Conservation (phyloP, 768 basidiomycete genomes). For the Favolaschia claudopus region DNA sequence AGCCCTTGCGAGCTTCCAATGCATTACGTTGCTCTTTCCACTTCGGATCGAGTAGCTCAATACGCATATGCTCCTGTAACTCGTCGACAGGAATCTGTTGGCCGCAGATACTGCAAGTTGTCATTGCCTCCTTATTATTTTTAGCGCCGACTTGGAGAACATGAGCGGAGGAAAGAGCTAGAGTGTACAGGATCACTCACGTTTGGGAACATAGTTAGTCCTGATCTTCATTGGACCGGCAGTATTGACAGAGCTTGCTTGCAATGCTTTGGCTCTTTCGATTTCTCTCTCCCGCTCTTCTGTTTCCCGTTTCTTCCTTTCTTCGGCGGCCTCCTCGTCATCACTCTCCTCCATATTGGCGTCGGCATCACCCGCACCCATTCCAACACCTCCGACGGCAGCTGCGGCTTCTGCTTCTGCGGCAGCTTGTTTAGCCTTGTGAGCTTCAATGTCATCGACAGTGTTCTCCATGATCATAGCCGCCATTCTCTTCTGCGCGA, state of each 20-base stretch:
- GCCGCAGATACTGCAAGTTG: conserved; percentile 93
- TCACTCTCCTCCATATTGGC: conserved; percentile 90
- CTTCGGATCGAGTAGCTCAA: conserved; percentile 94
- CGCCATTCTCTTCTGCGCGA: conserved; percentile 97
- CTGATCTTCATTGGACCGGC: conserved; percentile 91
- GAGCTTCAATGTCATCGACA: conserved; percentile 84
- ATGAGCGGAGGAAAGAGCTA: conserved; percentile 3
- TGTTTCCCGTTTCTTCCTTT: conserved; percentile 70
- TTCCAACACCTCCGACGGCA: conserved; percentile 72
- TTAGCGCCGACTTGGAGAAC: conserved; percentile 66
- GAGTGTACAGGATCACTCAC: conserved; percentile 54
- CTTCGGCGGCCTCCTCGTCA: conserved; percentile 72
- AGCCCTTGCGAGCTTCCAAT: conserved; percentile 88
- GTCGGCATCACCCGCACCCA: conserved; percentile 57
- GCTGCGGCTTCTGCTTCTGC: conserved; percentile 87
- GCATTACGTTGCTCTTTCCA: conserved; percentile 97
- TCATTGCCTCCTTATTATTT: conserved; percentile 72
- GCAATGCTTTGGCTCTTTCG: conserved; percentile 80
- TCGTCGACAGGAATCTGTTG: conserved; percentile 97
- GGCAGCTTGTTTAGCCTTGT: conserved; percentile 81
- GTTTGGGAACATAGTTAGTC: conserved; percentile 94
- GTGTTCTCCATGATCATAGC: conserved; percentile 98
- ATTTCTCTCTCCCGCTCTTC: conserved; percentile 75
- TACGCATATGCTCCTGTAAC: conserved; percentile 96
- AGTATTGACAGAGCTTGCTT: conserved; percentile 76